phyloP scores from a whole-genome alignment of 768 basidiomycete genomes.

The Cubamyces lactineus region DNA sequence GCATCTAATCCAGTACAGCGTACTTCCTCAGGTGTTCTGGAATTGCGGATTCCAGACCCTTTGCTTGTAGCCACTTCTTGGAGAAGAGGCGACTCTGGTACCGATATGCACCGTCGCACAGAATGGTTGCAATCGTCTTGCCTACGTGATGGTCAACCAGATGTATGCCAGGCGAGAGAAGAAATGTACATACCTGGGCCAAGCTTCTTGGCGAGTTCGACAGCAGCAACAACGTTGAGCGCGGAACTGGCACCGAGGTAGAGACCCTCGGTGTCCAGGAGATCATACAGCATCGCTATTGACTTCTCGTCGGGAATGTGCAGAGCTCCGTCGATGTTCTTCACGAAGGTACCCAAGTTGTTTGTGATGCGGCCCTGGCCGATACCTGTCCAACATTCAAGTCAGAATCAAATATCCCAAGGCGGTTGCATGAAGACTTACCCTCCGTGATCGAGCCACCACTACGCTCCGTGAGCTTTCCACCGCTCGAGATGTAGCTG shows the following conservation, averaged over 20 bases:
- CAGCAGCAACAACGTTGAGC: constrained; percentile 92
- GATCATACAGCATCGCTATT: constrained; percentile 90
- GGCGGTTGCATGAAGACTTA: constrained; percentile 31
- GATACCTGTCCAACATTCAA: constrained; percentile 61
- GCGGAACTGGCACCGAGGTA: constrained; percentile 96
- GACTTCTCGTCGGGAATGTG: constrained; percentile 87
- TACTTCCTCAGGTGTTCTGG: constrained; percentile 89
- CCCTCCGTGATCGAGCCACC: constrained; percentile 96
- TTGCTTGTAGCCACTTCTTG: constrained; percentile 84
- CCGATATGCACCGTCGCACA: constrained; percentile 96
- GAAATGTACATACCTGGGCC: constrained; percentile 64
- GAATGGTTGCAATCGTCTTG: constrained; percentile 82
- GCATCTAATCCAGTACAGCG: constrained; percentile 68
- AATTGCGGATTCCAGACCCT: constrained; percentile 76
- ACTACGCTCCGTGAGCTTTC: constrained; percentile 70
- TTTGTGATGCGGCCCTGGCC: constrained; percentile 96
- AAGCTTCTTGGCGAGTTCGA: constrained; percentile 81
- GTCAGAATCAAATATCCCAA: not conserved
- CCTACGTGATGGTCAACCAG: constrained; percentile 47
- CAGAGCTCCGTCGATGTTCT: constrained; percentile 79
- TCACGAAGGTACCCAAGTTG: constrained; percentile 84
- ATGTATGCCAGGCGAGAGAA: not conserved
- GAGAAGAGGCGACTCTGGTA: constrained; percentile 98
- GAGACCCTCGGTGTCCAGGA: constrained; percentile 89
- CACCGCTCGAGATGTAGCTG: constrained; percentile 79